A percentile compares a stretch with the other conserved stretches of the same genome.
Conservation (phyloP, 768 basidiomycete species). For the Tubosaeta brunneosetosa region DNA sequence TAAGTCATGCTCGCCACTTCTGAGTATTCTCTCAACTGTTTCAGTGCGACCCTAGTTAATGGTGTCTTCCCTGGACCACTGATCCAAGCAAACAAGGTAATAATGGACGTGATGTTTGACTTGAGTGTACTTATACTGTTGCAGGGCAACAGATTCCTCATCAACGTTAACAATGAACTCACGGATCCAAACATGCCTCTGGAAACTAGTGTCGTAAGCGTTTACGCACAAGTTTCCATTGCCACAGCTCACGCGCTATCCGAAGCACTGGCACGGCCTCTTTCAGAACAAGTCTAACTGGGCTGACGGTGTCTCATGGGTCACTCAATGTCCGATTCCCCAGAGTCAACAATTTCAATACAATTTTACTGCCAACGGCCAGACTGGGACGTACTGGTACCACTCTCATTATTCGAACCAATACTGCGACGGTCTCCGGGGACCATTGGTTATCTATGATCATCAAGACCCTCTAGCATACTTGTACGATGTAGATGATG, state of each 20-base stretch:
- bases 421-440: conserved; percentile 41
- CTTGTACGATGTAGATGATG: conserved; percentile 46
- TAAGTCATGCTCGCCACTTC: conserved; percentile 11
- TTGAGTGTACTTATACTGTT: neutral
- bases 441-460: conserved; percentile 42
- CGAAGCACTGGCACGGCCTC: conserved; percentile 32
- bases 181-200: conserved; percentile 44
- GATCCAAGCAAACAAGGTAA: conserved; percentile 36
- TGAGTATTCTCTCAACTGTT: neutral
- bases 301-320: conserved; percentile 33
- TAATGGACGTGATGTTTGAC: neutral
- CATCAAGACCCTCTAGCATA: conserved; percentile 36
- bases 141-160: no score
- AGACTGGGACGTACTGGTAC: conserved; percentile 48
- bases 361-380: conserved; percentile 28
- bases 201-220: conserved; percentile 38
- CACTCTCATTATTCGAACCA: conserved; percentile 38
- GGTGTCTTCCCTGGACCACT: conserved; percentile 45
- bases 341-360: conserved; percentile 34
- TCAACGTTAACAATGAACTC: conserved; percentile 13
- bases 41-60: conserved; percentile 40
- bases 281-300: conserved; percentile 26
- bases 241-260: conserved; percentile 14
- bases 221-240: conserved; percentile 3
- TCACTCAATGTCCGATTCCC: conserved; percentile 43